Base-by-base conservation (phyloP, 768 basidiomycete genomes). In the Agrocybe praecox region DNA sequence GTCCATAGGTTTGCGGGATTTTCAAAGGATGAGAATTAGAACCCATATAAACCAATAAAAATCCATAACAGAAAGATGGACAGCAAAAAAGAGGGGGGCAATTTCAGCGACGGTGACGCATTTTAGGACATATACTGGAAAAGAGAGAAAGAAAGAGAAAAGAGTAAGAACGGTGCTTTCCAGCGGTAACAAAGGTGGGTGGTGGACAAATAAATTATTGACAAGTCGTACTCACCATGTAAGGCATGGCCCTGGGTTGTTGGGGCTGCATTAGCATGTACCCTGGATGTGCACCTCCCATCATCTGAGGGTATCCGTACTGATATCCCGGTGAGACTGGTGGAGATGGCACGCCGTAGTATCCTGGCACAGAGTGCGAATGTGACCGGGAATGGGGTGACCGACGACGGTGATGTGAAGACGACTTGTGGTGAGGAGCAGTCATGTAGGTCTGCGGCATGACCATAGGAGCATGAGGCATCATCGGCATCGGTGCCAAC, bases 251-350 rank as follows among this genome's bases (percentile, higher is more conserved):
- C 42, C 57, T 59, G 14, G 45, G 46, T 6, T 3, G 48, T 43
- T 62, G 59, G n/a, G 53, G 66, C 12, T 53, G 66, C 65, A 67
- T 61, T 60, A 64, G 59, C 51, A 65, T 52, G 51, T 64, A 70
- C 49, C 69, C 66, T 36, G 58, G 61, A 47, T 60, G 62, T 10
- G 53, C 56, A 22, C 58, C 54, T 15, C 36, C 33, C 18, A 49
- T 32, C 54, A 57, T 57, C 9, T 60, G 62, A 24, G 65, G 65
- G 33, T 59, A 61, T 32, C 56, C 52, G 18, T 65, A 59, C 40
- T 62, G 57, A 54, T 68, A 63, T 33, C 60, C 51, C 33, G 69
- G 62, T 40, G 69, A 65, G 26, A 68, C 57, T 29, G 67, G 65
- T 12, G 64, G 65, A 21, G 69, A 59, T 18, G 57, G 54, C 44